These are phyloP conservation scores for Yamadazyma scolyti DNA, from an alignment of 805 yeast species.

Conservation along the genomic window DNA sequence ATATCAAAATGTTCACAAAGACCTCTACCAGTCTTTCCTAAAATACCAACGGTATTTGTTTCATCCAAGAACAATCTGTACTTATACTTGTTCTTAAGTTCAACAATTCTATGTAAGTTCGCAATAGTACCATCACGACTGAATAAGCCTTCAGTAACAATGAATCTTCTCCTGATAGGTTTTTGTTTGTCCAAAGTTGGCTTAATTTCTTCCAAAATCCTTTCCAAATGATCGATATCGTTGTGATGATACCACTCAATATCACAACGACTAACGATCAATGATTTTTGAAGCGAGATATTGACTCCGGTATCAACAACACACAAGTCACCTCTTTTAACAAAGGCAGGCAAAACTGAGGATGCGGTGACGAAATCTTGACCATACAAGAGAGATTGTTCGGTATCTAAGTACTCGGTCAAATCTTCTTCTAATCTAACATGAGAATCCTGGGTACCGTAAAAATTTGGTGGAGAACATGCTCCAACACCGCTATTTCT, in stretches of 20 bases:
- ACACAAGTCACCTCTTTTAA: constrained; percentile 91
- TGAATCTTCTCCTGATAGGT: constrained; percentile 85
- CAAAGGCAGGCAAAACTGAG: constrained; percentile 87
- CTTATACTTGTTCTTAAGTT: constrained; percentile 76
- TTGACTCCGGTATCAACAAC: constrained; percentile 80
- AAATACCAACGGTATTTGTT: constrained; percentile 76
- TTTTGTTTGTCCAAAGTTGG: constrained; percentile 59
- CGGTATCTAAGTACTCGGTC: constrained; percentile 72
- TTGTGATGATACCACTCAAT: constrained; percentile 84
- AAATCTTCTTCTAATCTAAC: constrained; percentile 71
- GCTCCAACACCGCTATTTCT: constrained; percentile 89
- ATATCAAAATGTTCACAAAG: constrained; percentile 69
- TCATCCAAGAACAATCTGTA: constrained; percentile 88
- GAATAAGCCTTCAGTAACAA: constrained; percentile 87
- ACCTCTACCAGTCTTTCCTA: constrained; percentile 86
- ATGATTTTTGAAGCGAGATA: constrained; percentile 82
- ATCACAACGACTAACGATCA: constrained; percentile 80
- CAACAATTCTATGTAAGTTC: constrained; percentile 62
- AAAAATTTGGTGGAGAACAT: constrained; percentile 97
- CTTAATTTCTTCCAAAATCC: constrained; percentile 56
- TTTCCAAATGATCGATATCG: constrained; percentile 78
- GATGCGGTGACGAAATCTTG: constrained; percentile 88
- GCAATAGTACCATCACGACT: constrained; percentile 79
- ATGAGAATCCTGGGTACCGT: constrained; percentile 93
- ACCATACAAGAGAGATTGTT: constrained; percentile 79